Percentiles rank a stretch among this genome's conserved stretches.
Evolutionary conservation across 805 yeast genomes (phyloP).

Genomic region (Saturnispora hagleri): DNA sequence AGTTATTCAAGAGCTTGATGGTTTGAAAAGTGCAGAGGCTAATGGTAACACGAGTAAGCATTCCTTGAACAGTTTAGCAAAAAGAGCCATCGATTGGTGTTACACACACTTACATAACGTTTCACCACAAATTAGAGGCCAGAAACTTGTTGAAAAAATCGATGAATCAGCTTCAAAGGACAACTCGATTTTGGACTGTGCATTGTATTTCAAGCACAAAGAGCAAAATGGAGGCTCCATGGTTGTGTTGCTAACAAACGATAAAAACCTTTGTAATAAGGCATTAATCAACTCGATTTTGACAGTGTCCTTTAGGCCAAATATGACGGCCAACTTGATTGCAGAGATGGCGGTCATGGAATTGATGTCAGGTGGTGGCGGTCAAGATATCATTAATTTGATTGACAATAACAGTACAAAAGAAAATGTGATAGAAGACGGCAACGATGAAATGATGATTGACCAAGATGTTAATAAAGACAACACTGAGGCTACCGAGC

Average conservation of each 20-base stretch:
- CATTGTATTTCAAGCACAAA: slow-evolving; percentile 44
- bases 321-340: slow-evolving; percentile 37
- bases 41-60: slow-evolving; percentile 1
- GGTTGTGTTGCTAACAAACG: slow-evolving; percentile 68
- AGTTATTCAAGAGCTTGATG: slow-evolving; percentile 75
- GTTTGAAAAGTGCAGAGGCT: slow-evolving; percentile 44
- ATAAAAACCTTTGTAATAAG: slow-evolving; percentile 71
- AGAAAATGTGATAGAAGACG: background rate
- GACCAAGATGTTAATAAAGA: slow-evolving; percentile 6
- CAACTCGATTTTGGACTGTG: slow-evolving; percentile 81
- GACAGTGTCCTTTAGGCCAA: slow-evolving; percentile 47
- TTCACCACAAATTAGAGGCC: slow-evolving; percentile 51
- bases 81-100: slow-evolving; percentile 76
- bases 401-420: slow-evolving; percentile 2
- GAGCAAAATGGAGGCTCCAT: slow-evolving; percentile 26
- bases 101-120: slow-evolving; percentile 46
- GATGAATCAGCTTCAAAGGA: slow-evolving; percentile 46
- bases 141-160: slow-evolving; percentile 45
- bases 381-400: slow-evolving; percentile 5
- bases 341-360: slow-evolving; percentile 34
- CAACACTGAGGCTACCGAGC: background rate
- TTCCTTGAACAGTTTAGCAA: slow-evolving; percentile 34
- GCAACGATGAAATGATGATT: slow-evolving; percentile 13
- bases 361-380: slow-evolving; percentile 3
- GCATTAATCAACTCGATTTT: slow-evolving; percentile 59